These are phyloP conservation scores for Gossypium anomalum DNA, from an alignment of 345 rosid genomes.

Conservation along the genomic window DNA sequence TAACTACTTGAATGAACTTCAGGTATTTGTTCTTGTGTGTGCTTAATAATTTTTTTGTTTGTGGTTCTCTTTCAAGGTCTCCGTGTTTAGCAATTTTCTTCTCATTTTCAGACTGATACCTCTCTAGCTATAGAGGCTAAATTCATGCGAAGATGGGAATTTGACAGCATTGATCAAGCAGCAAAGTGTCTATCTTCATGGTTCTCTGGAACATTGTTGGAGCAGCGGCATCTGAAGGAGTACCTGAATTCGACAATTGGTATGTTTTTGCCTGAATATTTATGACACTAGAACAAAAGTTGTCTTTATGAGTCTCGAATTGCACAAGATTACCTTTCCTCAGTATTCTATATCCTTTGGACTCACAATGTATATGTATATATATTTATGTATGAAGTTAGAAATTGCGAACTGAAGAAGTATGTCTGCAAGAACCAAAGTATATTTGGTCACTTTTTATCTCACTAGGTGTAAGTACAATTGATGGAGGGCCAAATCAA, in stretches of 20 bases:
- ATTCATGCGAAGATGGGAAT: constrained; percentile 95
- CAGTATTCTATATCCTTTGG: not conserved
- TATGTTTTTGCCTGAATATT: constrained; percentile 18
- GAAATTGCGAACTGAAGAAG: not conserved
- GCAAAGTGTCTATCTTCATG: constrained; percentile 54
- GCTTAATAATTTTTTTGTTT: not conserved
- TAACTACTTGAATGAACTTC: constrained; percentile 91
- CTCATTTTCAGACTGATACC: constrained; percentile 71
- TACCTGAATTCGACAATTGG: constrained; percentile 60
- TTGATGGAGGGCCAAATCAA: not conserved
- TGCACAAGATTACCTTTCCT: not conserved
- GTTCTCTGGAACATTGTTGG: constrained; percentile 74
- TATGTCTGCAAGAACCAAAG: not conserved
- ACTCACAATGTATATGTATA: not conserved
- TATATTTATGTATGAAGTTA: not conserved
- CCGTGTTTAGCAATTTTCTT: constrained; percentile 26
- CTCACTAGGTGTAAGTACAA: not conserved
- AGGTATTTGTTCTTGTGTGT: constrained; percentile 42
- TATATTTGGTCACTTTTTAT: not conserved
- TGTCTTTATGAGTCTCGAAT: not conserved
- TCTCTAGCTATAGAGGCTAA: constrained; percentile 88
- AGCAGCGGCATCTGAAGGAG: constrained; percentile 45
- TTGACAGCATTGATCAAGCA: constrained; percentile 87
- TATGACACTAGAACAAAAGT: not conserved
- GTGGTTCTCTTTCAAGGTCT: not conserved